Percentiles rank a stretch among this genome's conserved stretches.
phyloP scores from a whole-genome alignment of 1,139 yeast species.

The Blastobotrys raffinosifermentans region DNA sequence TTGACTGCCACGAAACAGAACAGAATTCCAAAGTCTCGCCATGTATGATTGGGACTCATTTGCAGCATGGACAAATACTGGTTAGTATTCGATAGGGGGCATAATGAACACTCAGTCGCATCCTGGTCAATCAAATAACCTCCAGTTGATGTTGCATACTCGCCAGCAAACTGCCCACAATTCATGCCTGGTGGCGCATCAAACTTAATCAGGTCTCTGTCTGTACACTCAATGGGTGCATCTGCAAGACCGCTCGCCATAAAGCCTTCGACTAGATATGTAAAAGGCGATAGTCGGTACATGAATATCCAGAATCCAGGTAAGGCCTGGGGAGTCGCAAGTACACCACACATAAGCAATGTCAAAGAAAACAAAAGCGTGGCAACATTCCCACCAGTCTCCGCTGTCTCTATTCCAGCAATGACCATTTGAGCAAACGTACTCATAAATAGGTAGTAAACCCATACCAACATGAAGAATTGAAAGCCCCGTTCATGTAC shows the following conservation, averaged over 20 bases:
- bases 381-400: conserved; percentile 67
- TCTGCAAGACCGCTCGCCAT: conserved; percentile 49
- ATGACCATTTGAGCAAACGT: conserved; percentile 61
- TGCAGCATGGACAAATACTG: conserved; percentile 44
- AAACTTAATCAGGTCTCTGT: conserved; percentile 46
- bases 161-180: conserved; percentile 48
- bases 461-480: conserved; percentile 52
- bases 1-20: conserved; percentile 49
- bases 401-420: conserved; percentile 60
- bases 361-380: conserved; percentile 60
- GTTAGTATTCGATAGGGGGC: conserved; percentile 50
- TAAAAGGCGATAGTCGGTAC: conserved; percentile 66
- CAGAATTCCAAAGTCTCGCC: conserved; percentile 59
- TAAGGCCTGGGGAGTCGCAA: conserved; percentile 52
- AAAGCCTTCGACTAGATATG: conserved; percentile 58
- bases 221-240: conserved; percentile 48
- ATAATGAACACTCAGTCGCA: conserved; percentile 55
- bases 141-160: conserved; percentile 35
- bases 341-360: conserved; percentile 76
- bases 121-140: conserved; percentile 55
- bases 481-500: conserved; percentile 58
- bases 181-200: conserved; percentile 56
- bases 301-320: conserved; percentile 65
- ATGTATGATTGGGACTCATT: conserved; percentile 42
- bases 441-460: conserved; percentile 54